Conservation (phyloP, 2,329 filamentous ascomycete species). For the Herpotrichia juniperi region DNA sequence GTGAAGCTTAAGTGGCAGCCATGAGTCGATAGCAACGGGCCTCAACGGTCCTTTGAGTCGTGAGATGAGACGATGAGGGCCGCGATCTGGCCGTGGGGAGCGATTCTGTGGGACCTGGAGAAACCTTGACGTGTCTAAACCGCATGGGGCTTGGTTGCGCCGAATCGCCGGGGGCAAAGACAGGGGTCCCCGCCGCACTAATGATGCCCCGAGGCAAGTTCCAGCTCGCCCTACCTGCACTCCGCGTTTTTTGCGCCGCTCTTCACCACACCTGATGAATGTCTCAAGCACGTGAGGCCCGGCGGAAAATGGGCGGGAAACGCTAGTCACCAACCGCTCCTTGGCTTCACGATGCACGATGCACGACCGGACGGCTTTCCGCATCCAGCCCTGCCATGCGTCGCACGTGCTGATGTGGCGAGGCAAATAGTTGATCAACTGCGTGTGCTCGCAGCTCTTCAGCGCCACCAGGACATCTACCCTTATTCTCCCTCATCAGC, state of each 20-base stretch:
- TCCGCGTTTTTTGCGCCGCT: not conserved
- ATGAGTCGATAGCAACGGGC: conserved; percentile 8
- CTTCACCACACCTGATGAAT: not conserved
- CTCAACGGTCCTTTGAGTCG: conserved; percentile 10
- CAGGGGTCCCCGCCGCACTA: conserved; percentile 16
- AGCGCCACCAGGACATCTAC: not conserved
- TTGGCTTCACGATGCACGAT: conserved; percentile 15
- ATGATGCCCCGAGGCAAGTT: conserved; percentile 16
- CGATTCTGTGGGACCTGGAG: conserved; percentile 3
- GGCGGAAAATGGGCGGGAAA: too few species aligned
- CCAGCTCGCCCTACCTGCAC: not conserved
- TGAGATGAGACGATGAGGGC: conserved; percentile 1
- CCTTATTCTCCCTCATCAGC: not conserved
- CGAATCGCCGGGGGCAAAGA: not conserved
- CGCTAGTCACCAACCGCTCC: conserved; percentile 9
- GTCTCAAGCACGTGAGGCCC: conserved; percentile 12
- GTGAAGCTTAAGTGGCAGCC: conserved; percentile 3
- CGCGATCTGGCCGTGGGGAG: conserved; percentile 7
- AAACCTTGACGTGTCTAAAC: conserved; percentile 3
- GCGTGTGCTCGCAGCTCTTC: not conserved
- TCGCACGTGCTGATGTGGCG: not conserved
- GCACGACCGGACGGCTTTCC: conserved; percentile 2
- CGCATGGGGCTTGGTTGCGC: conserved; percentile 4
- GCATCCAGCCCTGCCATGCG: conserved; percentile 5
- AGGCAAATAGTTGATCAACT: not conserved